Evolutionary conservation across 208 protist species (phyloP).

Genomic region (Herpetomonas samuelpessoai): DNA sequence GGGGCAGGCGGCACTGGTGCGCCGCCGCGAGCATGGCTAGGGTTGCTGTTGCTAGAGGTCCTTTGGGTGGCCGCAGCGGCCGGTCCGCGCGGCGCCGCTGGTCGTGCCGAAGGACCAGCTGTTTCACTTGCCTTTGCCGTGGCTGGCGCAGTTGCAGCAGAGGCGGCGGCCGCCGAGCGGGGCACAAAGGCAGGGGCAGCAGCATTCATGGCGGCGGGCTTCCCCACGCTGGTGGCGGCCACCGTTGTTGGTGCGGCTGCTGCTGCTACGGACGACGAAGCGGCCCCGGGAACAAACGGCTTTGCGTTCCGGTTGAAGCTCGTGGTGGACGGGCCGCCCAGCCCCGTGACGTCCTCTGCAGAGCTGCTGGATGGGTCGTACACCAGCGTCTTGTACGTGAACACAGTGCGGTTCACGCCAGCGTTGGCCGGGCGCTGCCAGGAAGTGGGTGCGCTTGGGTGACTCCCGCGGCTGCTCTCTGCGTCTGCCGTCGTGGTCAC

Average conservation of each 20-base stretch:
- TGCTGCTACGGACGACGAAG: not conserved
- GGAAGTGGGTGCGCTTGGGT: not conserved
- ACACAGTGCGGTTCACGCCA: constrained; percentile 1
- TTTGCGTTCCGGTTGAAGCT: constrained; percentile 34
- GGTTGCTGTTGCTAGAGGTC: not conserved
- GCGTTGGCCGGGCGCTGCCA: too few species aligned
- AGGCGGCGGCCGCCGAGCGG: not conserved
- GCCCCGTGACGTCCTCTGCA: not conserved
- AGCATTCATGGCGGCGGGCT: constrained; percentile 9
- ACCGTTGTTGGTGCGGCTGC: not conserved
- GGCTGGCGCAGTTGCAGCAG: constrained; percentile 1
- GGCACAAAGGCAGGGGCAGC: constrained; percentile 17
- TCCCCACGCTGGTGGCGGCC: not conserved
- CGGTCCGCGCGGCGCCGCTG: too few species aligned
- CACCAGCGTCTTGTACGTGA: constrained; percentile 7
- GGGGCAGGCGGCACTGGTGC: not conserved
- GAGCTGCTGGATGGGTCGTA: not conserved
- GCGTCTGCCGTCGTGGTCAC: not conserved
- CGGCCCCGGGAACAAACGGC: constrained; percentile 23
- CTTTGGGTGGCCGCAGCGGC: not conserved
- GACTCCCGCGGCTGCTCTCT: not conserved
- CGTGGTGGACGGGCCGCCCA: constrained; percentile 11
- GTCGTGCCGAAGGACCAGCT: not conserved
- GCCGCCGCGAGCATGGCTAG: not conserved
- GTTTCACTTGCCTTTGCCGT: not conserved